Evolutionary conservation across 2,329 filamentous ascomycete genomes (phyloP).

Genomic region (Botrytis tulipae): DNA sequence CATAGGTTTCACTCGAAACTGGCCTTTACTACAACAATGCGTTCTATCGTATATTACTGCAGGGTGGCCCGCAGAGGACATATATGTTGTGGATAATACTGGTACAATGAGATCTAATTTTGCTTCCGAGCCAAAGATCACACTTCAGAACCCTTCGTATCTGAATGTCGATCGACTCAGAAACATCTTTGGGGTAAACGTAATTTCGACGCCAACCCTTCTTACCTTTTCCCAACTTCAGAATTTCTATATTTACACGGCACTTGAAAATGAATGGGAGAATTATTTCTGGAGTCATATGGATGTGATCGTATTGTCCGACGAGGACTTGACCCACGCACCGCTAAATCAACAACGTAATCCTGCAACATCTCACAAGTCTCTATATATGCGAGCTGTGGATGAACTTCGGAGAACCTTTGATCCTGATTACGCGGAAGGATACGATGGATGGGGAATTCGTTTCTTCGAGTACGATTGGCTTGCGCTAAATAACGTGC

Average conservation of each 20-base stretch:
- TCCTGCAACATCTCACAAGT: constrained; percentile 31
- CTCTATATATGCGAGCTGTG: constrained; percentile 56
- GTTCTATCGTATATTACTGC: constrained; percentile 57
- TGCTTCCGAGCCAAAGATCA: constrained; percentile 45
- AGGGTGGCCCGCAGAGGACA: constrained; percentile 56
- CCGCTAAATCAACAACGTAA: constrained; percentile 23
- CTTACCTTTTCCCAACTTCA: constrained; percentile 56
- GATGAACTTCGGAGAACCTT: constrained; percentile 52
- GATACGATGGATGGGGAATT: constrained; percentile 9
- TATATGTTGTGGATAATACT: constrained; percentile 59
- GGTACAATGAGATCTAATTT: constrained; percentile 54
- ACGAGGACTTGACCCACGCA: constrained; percentile 40
- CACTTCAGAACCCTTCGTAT: constrained; percentile 55
- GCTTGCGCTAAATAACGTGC: constrained; percentile 47
- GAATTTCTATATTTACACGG: constrained; percentile 51
- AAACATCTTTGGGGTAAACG: constrained; percentile 49
- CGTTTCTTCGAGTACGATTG: constrained; percentile 53
- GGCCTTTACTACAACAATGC: constrained; percentile 53
- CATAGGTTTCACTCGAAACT: constrained; percentile 58
- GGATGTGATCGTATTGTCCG: constrained; percentile 50
- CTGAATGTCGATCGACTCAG: constrained; percentile 51
- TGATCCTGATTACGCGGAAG: background rate
- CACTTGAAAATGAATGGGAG: constrained; percentile 45
- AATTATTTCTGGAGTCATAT: constrained; percentile 58
- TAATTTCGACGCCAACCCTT: constrained; percentile 51